Evolutionary conservation across 108 stramenopile genomes (phyloP), one percentile per base, ranked within the genome.

Genomic region (Pelagomonas calceolata): DNA sequence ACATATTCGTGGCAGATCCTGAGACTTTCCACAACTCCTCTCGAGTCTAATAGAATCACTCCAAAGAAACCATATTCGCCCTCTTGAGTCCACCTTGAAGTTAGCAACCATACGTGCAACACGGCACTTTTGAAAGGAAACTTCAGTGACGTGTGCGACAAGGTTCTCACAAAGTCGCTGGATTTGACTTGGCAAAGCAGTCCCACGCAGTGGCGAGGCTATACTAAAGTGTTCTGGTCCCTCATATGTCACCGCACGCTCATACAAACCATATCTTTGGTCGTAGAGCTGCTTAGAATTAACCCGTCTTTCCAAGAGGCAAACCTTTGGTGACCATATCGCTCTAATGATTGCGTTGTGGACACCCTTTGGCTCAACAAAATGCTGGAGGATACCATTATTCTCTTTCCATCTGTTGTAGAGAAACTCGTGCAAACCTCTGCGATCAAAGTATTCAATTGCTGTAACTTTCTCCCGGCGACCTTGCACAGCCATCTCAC

Each of bases 1-100:
- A 90, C 39, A 29, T 82, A 85, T 33, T 72, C 66, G 67, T 75
- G 72, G 43, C 60, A 60, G 37, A 45, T 63, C 16, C 70, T 67
- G n/a, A 60, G 36, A 30, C 51, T 39, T 78, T 37, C 82, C n/a
- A 32, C 65, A 30, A 70, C 76, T 30, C 76, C 79, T 68, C 76
- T 76, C 30, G 17, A 80, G 80, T 4, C 85, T 77, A n/a, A 86
- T 79, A 32, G 85, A 86, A 34, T 70, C 76, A 70, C 77, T 75
- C 80, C 80, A 86, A 17, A 80, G 77, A 44, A 86, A 34, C 82
- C 81, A 85, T 10, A 86, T 46, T 31, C 81, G 82, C 63, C 87
- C 90, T 30, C 79, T 82, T n/a, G 88, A 82, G 63, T 91, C 91
- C 51, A 91, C 85, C 78, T 92, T 92, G 65, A 92, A 90, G 73